Evolutionary conservation across 2,329 filamentous ascomycete species (phyloP), one percentile per base, ranked within the genome.

Genomic region (Phoma sp.): DNA sequence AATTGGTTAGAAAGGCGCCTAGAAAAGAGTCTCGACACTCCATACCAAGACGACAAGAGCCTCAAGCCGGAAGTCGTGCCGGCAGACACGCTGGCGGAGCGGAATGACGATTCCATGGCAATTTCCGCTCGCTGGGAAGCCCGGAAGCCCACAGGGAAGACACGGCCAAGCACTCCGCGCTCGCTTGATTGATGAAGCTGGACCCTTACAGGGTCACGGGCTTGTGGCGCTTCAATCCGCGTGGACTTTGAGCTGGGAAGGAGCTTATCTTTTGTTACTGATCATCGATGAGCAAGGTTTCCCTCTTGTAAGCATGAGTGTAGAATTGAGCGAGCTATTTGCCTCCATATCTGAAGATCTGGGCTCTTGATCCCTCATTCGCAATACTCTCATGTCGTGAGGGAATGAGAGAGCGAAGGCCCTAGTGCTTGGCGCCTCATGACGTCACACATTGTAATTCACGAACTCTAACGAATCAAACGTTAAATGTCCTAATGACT

Each of bases 21-120:
- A 55, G 49, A 13, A 35, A 49, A 59, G 39, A 50, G 47, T 39
- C 46, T 61, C 43, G 47, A 60, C 50, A 29, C 44, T 52, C 32
- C 7, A 51, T 57, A 47, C 61, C 57, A 67, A 63, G 61, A 60
- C n/a, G 47, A 57, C 62, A 67, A 68, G 66, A 65, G 58, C 43
- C 51, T 62, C 58, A 64, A 60, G 62, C 53, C 63, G 61, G 61
- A 63, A 47, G 39, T 44, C 51, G 46, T 58, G 42, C 61, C 59
- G 60, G 55, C 47, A 35, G 40, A 33, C 35, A 14, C 51, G n/a
- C 44, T 52, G 52, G 59, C 55, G 55, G 59, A 59, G 64, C 55
- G 61, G 64, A 60, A 46, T 32, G 3, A 36, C 24, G n/a, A 22
- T 32, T 14, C 30, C 35, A 41, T 30, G 40, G 40, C 29, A 24